phyloP scores from a whole-genome alignment of 1,284 basidiomycete species.

The Pterula multifida region DNA sequence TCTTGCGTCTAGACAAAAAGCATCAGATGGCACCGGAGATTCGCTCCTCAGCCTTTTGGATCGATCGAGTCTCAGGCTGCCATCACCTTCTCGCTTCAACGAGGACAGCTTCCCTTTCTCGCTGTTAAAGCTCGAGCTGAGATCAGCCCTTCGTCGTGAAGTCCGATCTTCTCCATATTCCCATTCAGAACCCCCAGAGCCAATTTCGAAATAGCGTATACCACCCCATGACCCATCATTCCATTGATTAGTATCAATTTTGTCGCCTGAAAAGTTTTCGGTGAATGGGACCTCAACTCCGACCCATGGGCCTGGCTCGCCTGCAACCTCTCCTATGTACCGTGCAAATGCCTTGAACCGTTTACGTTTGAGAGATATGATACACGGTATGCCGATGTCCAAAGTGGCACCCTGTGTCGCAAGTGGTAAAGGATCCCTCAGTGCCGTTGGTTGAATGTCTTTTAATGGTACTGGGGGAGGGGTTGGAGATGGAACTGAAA shows the following conservation, averaged over 20 bases:
- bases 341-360: slow-evolving; percentile 80
- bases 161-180: slow-evolving; percentile 35
- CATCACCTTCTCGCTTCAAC: slow-evolving; percentile 3
- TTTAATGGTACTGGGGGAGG: neutral
- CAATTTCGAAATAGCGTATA: slow-evolving; percentile 70
- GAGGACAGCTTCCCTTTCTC: neutral
- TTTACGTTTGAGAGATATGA: slow-evolving; percentile 72
- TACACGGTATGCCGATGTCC: slow-evolving; percentile 84
- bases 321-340: slow-evolving; percentile 78
- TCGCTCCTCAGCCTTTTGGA: slow-evolving; percentile 38
- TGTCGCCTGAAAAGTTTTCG: slow-evolving; percentile 41
- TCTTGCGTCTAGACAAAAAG: slow-evolving; percentile 48
- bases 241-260: slow-evolving; percentile 40
- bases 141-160: neutral
- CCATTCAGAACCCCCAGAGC: slow-evolving; percentile 39
- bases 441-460: neutral
- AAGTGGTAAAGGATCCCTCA: slow-evolving; percentile 3
- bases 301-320: slow-evolving; percentile 78
- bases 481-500: neutral
- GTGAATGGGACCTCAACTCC: slow-evolving; percentile 79
- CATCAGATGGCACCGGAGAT: slow-evolving; percentile 56
- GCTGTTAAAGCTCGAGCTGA: slow-evolving; percentile 11
- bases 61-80: slow-evolving; percentile 12
- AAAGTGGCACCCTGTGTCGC: slow-evolving; percentile 57
- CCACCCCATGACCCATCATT: slow-evolving; percentile 75